Evolutionary conservation across 2,329 filamentous ascomycete genomes (phyloP).

Genomic region (Zasmidium citrigriseum): DNA sequence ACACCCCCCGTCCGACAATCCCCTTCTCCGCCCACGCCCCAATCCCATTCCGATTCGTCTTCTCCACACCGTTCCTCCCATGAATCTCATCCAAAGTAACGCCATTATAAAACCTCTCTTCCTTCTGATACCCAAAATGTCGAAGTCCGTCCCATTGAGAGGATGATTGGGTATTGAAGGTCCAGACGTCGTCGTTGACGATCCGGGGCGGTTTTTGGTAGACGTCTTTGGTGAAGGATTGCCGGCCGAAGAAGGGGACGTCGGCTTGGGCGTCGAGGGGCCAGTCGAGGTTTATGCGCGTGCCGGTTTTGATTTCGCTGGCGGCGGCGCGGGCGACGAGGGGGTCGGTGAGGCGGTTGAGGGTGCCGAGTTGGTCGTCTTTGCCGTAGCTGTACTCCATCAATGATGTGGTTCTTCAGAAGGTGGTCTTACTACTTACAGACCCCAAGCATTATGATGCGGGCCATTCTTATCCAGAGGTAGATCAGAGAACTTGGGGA

Average conservation of each 20-base stretch:
- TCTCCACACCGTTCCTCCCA: slow-evolving; percentile 32
- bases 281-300: slow-evolving; percentile 62
- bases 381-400: slow-evolving; percentile 53
- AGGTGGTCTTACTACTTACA: too few relatives aligned
- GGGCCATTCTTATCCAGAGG: slow-evolving; percentile 52
- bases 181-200: slow-evolving; percentile 63
- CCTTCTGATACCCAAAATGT: slow-evolving; percentile 53
- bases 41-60: slow-evolving; percentile 46
- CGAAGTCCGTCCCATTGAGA: slow-evolving; percentile 54
- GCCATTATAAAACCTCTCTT: slow-evolving; percentile 39
- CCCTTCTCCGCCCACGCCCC: slow-evolving; percentile 53
- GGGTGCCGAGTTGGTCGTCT: slow-evolving; percentile 59
- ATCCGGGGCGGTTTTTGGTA: slow-evolving; percentile 53
- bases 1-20: slow-evolving; percentile 57
- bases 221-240: slow-evolving; percentile 56
- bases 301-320: slow-evolving; percentile 56
- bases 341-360: slow-evolving; percentile 61
- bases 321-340: slow-evolving; percentile 53
- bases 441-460: slow-evolving; percentile 37
- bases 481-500: slow-evolving; percentile 52
- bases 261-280: slow-evolving; percentile 57
- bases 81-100: slow-evolving; percentile 45
- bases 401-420: too few relatives aligned
- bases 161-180: slow-evolving; percentile 33
- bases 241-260: slow-evolving; percentile 57